Base-by-base conservation (phyloP, 2,329 filamentous ascomycete species). In the Beauveria caledonica region DNA sequence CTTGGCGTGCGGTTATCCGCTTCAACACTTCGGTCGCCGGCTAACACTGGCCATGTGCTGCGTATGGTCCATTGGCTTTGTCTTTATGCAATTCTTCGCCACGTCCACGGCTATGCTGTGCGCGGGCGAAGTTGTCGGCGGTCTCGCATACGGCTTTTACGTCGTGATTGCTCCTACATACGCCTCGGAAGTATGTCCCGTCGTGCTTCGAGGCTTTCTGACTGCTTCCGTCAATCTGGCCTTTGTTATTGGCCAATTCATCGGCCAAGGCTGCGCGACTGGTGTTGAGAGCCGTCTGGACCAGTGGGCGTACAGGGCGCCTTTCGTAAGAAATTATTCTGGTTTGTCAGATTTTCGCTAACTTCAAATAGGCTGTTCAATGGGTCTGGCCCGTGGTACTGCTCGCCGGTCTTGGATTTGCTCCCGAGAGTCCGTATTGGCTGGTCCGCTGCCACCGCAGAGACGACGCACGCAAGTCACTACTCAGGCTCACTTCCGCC, bases 61-160 rank as follows among this genome's bases (percentile, higher is more conserved):
- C 25, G 60, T 70, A 10, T 67, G 79, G 62, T 81, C 80, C 2
- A 76, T 77, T 13, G 76, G 72, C 1, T 78, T 85, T 45, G 78
- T 86, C 61, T 86, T 86, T 68, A 79, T 86, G 60, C 82, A 86
- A 64, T 86, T 86, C 73, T 86, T 86, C 65, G 82, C 83, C 13
- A 77, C 78, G 2, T 80, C 78, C 1, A 74, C 85, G 13, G 66
- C 76, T 8, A 78, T 80, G 13, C 74, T 87, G 2, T 77, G 86
- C n/a, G 81, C 81, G 2, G 82, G 83, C 29, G 83, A 87, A 73
- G 73, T 88, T 2, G 74, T 87, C 0, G 80, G 81, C 25, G 85
- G 85, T 1, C 73, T 86, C 7, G 80, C 86, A 0, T 75, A 84
- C n/a, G 84, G 83, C 3, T 82, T 80, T 58, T 86, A 84, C 67